Conservation (phyloP, 305 asterid genomes). For the Solanum hybrid region DNA sequence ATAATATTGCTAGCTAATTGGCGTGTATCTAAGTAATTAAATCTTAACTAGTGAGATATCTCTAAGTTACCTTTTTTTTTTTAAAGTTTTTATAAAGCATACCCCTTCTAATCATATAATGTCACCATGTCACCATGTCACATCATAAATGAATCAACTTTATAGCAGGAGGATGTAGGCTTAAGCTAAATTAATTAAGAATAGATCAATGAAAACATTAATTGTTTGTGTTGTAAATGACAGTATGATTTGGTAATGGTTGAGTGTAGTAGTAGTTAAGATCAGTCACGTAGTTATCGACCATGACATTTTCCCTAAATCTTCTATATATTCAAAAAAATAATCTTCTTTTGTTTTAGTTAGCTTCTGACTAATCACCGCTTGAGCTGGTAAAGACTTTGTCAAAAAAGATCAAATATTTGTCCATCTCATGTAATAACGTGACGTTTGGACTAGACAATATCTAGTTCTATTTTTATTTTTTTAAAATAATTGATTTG, state of each 20-base stretch:
- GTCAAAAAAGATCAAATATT: not conserved
- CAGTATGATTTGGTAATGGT: not conserved
- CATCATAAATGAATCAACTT: not conserved
- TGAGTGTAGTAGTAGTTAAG: not conserved
- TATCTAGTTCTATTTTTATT: not conserved
- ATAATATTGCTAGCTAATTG: too few relatives aligned
- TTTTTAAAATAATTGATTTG: not conserved
- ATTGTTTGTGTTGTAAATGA: not conserved
- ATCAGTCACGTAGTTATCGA: constrained; percentile 4
- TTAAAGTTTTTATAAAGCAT: not conserved
- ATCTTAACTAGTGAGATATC: not conserved
- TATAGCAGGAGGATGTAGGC: not conserved
- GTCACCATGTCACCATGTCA: not conserved
- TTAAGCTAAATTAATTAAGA: not conserved
- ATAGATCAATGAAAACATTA: not conserved
- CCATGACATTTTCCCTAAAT: not conserved
- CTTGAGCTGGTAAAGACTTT: not conserved
- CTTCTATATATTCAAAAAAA: not conserved
- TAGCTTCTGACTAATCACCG: not conserved
- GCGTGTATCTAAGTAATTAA: too few relatives aligned
- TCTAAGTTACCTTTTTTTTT: too few relatives aligned
- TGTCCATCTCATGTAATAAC: not conserved
- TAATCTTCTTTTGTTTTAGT: not conserved
- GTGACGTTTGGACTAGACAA: not conserved
- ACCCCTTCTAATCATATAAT: not conserved